Evolutionary conservation across 2,329 filamentous ascomycete genomes (phyloP), one percentile per base, ranked within the genome.

Genomic region (Cladosporium oxysporum): DNA sequence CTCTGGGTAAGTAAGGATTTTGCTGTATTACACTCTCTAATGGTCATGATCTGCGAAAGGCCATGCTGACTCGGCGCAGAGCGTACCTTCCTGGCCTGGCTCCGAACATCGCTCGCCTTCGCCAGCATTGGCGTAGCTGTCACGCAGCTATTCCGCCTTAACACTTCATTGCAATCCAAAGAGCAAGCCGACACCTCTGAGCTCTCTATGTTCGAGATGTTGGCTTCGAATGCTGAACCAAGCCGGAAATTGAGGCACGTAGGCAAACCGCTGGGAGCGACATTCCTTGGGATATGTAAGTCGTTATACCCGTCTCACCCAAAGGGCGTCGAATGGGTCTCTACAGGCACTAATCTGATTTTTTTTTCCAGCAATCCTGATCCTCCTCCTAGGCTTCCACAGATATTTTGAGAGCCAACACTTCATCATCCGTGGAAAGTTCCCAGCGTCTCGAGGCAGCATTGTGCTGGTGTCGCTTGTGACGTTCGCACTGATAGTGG

Each of bases 11-110:
- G 80, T 67, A 29, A 33, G 28, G 6, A 23, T n/a, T 26, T 29
- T 41, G 52, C 23, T n/a, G 41, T 47, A 47, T 47, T 47, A 47
- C 12, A 47, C 41, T 23, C 21, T 23, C n/a, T 47, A n/a, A 16
- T 2, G 0, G 14, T 11, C 14, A 16, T 18, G 11, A 44, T 21
- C n/a, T 11, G 28, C 29, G 21, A 41, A 35, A 41, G 12, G 21
- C 21, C 10, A 35, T 21, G 37, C 57, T 70, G 55, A 66, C 59
- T 63, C 55, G 21, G n/a, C 28, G 57, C 70, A 93, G 91, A 95
- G 79, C 86, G 91, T 23, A 95, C 91, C 0, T 95, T 94, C 77
- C 86, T 95, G 35, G 91, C 91, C 64, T 95, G 91, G 91, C 84
- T 95, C 52, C 87, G 91, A 62, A 95, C 91, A 2, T 93, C 90